These are phyloP conservation scores for Venturia carpophila DNA, from an alignment of 2,329 filamentous ascomycete genomes.

Conservation along the genomic window DNA sequence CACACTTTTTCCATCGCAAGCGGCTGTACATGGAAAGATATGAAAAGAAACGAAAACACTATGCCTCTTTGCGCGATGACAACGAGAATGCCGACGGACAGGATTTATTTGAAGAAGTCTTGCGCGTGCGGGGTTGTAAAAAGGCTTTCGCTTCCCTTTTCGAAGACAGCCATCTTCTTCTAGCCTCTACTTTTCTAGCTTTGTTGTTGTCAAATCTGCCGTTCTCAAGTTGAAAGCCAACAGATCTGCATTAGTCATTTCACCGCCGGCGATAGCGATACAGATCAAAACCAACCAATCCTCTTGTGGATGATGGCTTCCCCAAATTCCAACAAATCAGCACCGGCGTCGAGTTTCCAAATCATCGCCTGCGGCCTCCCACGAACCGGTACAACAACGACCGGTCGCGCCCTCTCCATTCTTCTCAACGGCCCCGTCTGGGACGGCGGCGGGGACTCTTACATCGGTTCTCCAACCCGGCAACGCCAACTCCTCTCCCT, in stretches of 20 bases:
- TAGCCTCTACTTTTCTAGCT: no score
- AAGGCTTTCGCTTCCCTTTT: no score
- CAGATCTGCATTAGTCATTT: no score
- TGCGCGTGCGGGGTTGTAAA: no score
- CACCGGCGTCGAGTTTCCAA: conserved; percentile 25
- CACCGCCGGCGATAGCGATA: no score
- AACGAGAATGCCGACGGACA: no score
- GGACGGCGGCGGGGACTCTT: conserved; percentile 41
- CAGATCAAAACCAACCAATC: background rate
- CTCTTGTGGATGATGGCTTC: background rate
- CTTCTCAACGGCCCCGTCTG: conserved; percentile 43
- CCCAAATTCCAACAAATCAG: background rate
- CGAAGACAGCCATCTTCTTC: no score
- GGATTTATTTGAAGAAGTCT: no score
- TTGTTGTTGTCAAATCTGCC: no score
- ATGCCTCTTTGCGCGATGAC: no score
- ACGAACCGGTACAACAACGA: conserved; percentile 45
- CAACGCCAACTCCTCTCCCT: conserved; percentile 26
- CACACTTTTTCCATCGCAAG: background rate
- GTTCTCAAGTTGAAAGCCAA: no score
- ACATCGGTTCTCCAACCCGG: conserved; percentile 21
- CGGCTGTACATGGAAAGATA: background rate
- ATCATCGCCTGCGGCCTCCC: conserved; percentile 40
- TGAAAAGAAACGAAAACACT: background rate
- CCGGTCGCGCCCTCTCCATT: conserved; percentile 41